These are phyloP conservation scores for Bipolaris zeicola DNA, from an alignment of 2,329 filamentous ascomycete species.

Conservation along the genomic window DNA sequence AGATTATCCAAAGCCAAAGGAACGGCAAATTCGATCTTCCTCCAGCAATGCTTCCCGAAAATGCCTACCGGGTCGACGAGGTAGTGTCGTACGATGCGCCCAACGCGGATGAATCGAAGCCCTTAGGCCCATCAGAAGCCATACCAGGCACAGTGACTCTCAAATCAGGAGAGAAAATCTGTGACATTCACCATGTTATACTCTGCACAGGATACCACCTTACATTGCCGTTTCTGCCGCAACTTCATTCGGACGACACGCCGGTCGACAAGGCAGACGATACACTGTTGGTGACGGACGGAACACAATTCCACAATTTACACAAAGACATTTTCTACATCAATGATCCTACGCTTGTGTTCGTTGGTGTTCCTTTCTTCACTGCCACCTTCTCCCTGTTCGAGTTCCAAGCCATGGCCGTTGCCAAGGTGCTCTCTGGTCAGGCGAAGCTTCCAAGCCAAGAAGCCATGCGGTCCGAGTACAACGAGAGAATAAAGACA, in stretches of 20 bases:
- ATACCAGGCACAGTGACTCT: constrained; percentile 61
- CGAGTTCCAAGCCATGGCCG: constrained; percentile 69
- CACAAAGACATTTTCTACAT: constrained; percentile 76
- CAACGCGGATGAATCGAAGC: background rate
- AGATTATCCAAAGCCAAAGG: constrained; percentile 62
- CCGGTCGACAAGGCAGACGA: constrained; percentile 57
- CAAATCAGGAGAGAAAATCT: constrained; percentile 59
- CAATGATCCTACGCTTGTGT: constrained; percentile 65
- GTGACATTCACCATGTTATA: constrained; percentile 65
- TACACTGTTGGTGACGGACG: constrained; percentile 66
- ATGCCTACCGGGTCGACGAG: constrained; percentile 59
- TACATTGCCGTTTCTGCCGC: constrained; percentile 66
- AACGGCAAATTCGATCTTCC: constrained; percentile 66
- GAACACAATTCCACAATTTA: constrained; percentile 67
- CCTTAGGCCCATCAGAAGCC: constrained; percentile 30
- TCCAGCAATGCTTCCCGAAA: constrained; percentile 58
- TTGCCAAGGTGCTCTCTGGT: constrained; percentile 63
- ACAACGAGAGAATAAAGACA: constrained; percentile 39
- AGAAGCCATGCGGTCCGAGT: constrained; percentile 53
- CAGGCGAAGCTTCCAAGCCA: constrained; percentile 55
- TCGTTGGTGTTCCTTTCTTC: constrained; percentile 69
- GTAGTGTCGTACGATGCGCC: constrained; percentile 54
- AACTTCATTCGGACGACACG: constrained; percentile 56
- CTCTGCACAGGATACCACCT: constrained; percentile 73
- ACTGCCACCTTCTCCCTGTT: constrained; percentile 72